Conservation (phyloP, 192 early-diverging fungal species). For the Backusella tarrabulga region DNA sequence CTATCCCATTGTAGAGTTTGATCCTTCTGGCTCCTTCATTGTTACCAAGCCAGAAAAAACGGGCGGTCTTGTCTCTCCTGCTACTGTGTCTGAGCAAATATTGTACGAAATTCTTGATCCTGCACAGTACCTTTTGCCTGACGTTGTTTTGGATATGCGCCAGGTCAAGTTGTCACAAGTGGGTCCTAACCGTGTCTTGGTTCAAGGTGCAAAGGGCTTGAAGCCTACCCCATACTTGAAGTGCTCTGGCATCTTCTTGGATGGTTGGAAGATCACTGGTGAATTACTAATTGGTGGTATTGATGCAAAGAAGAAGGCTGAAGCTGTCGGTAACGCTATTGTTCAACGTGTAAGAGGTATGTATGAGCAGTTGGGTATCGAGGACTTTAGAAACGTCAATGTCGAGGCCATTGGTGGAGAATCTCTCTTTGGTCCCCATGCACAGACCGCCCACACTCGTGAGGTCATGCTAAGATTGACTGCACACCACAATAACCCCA, state of each 20-base stretch:
- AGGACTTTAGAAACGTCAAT: conserved; percentile 51
- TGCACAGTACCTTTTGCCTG: conserved; percentile 60
- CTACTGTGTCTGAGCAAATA: conserved; percentile 63
- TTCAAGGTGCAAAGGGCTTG: conserved; percentile 59
- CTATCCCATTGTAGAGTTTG: conserved; percentile 64
- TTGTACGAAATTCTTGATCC: conserved; percentile 68
- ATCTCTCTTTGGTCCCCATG: conserved; percentile 45
- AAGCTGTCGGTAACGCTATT: conserved; percentile 57
- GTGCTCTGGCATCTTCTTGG: conserved; percentile 60
- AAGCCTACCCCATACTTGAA: conserved; percentile 57
- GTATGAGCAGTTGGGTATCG: conserved; percentile 42
- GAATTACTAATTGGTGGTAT: conserved; percentile 59
- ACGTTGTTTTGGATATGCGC: conserved; percentile 62
- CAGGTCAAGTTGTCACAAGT: conserved; percentile 55
- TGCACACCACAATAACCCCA: conserved; percentile 41
- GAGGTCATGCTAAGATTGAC: conserved; percentile 50
- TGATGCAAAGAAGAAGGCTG: conserved; percentile 52
- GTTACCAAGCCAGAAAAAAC: conserved; percentile 64
- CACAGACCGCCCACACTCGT: conserved; percentile 24
- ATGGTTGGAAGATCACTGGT: conserved; percentile 58
- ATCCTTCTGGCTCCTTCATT: conserved; percentile 46
- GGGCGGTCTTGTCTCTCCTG: conserved; percentile 56
- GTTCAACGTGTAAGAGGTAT: conserved; percentile 43
- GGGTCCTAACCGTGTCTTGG: conserved; percentile 53
- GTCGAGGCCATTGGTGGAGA: conserved; percentile 62